Conservation (phyloP, 129 eudicot species). For the Helianthus tuberosus region DNA sequence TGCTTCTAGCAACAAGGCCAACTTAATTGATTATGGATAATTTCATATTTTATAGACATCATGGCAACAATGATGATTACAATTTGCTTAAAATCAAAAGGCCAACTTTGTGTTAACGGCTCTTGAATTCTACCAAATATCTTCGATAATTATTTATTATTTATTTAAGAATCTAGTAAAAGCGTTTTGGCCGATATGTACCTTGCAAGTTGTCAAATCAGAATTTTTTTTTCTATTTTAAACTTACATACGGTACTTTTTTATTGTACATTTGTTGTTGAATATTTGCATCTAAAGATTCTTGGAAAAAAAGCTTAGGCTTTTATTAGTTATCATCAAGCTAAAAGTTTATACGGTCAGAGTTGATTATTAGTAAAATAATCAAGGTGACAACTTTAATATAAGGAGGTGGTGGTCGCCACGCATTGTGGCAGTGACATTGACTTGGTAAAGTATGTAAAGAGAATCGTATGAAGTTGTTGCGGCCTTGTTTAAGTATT, state of each 20-base stretch:
- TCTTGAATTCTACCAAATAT: neutral
- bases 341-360: conserved; percentile 1
- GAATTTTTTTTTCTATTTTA: neutral
- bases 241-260: neutral
- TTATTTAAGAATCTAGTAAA: conserved; percentile 1
- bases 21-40: neutral
- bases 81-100: neutral
- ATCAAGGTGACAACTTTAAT: neutral
- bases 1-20: conserved; percentile 23
- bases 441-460: neutral
- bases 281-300: conserved; percentile 8
- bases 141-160: neutral
- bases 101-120: conserved; percentile 13
- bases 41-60: conserved; percentile 15
- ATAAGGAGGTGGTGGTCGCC: too few relatives aligned
- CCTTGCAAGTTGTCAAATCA: conserved; percentile 15
- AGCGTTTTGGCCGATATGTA: conserved; percentile 10
- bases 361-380: neutral
- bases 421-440: too few relatives aligned
- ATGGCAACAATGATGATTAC: conserved; percentile 15
- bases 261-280: conserved; percentile 5
- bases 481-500: too few relatives aligned
- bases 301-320: neutral
- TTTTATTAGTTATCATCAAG: neutral
- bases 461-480: too few relatives aligned